Percentiles rank a stretch among this genome's conserved stretches.
phyloP scores from a whole-genome alignment of 1,139 yeast genomes.

The Debaryomyces robertsiae region DNA sequence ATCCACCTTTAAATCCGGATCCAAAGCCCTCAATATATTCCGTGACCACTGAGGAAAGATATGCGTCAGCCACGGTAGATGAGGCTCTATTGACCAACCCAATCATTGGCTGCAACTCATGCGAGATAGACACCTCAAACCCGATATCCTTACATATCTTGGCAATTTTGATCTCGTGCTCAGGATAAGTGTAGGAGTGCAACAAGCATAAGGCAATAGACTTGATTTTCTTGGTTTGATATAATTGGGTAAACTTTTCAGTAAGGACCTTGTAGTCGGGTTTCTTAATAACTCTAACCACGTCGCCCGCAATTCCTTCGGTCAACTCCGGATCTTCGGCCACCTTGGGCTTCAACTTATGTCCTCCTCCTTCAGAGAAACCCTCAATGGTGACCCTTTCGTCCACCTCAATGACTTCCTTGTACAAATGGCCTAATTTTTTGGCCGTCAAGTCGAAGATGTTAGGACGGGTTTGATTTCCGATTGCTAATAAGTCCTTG shows the following conservation, averaged over 20 bases:
- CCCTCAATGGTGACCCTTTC: conserved; percentile 45
- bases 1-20: conserved; percentile 47
- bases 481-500: conserved; percentile 47
- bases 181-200: conserved; percentile 44
- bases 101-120: conserved; percentile 47
- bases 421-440: conserved; percentile 39
- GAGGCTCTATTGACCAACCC: conserved; percentile 47
- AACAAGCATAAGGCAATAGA: conserved; percentile 43
- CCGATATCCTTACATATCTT: conserved; percentile 40
- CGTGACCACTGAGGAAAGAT: conserved; percentile 41
- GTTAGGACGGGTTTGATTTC: conserved; percentile 44
- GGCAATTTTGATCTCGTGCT: conserved; percentile 41
- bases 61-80: conserved; percentile 50
- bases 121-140: conserved; percentile 43
- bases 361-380: conserved; percentile 48
- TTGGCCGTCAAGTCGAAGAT: conserved; percentile 42
- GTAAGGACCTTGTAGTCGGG: conserved; percentile 34
- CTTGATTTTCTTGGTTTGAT: conserved; percentile 28
- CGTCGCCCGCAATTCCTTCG: conserved; percentile 41
- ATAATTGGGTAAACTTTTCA: conserved; percentile 27
- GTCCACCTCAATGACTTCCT: conserved; percentile 40
- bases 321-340: conserved; percentile 27
- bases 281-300: conserved; percentile 30
- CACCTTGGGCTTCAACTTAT: conserved; percentile 22
- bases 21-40: conserved; percentile 41